Base-by-base conservation (phyloP, 1,284 basidiomycete species). In the Chondrostereum purpureum region DNA sequence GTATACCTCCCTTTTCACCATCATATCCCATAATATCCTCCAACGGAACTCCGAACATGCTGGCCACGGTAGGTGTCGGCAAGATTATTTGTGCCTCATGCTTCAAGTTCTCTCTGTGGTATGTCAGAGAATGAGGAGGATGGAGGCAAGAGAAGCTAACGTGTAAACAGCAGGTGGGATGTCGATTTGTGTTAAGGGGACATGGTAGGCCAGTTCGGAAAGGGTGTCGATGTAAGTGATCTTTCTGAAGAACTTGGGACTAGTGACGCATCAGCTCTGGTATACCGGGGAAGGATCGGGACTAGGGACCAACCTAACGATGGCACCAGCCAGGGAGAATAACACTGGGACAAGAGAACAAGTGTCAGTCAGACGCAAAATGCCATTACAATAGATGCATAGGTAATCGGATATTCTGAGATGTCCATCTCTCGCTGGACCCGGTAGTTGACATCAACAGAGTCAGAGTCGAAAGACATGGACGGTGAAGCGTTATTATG, bases 191-290 rank as follows among this genome's bases (percentile, higher is more conserved):
- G 84, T 88, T 18, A 92, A 59, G 3, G 89, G 89, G 11, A 92
- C 77, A 55, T 84, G 68, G 43, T 69, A 69, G 10, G 88, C 88
- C 43, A 92, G 72, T 31, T 81, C 80, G 14, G 83, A 86, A 10
- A 92, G 72, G 0, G 85, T 89, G 47, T 76, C 68, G 46, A 87
- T 73, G 59, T 87, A 90, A 23, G 72, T 65, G 50, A 92, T 74
- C 67, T 92, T 92, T 54, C 81, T 80, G 60, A 87, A 88, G 66
- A 92, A 92, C 61, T 92, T 92, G 21, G 89, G 88, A 55, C 85
- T n/a, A 88, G 48, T 13, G 37, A 17, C 5, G 34, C 35, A 41
- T 43, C 35, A 46, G 36, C 42, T n/a, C 21, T 21, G 13, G 10
- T 17, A n/a, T 16, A 39, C 21, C 23, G 36, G 21, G 6, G 45